phyloP scores from a whole-genome alignment of 495 filamentous ascomycete genomes.

The Rhypophila decipiens region DNA sequence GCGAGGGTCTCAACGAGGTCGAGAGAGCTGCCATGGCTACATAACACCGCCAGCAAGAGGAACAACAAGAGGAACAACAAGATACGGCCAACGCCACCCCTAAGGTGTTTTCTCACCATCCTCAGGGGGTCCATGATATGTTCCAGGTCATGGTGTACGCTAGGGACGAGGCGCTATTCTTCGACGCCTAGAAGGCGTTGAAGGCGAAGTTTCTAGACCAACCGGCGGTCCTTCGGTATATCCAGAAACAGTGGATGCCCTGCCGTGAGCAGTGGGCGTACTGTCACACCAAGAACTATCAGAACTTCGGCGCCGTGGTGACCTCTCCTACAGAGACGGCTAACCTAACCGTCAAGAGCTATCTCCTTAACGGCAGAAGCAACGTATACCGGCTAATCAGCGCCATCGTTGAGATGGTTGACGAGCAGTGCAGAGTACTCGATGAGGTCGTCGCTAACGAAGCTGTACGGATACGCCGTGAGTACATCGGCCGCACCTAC shows the following conservation, averaged over 20 bases:
- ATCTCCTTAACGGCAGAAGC: not conserved
- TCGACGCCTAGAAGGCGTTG: not conserved
- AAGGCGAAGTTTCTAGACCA: not conserved
- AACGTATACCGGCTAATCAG: not conserved
- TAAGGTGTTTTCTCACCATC: not conserved
- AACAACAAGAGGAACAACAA: too few relatives aligned
- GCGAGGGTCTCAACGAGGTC: too few relatives aligned
- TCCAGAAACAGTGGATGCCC: not conserved
- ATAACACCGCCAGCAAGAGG: not conserved
- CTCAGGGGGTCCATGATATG: not conserved
- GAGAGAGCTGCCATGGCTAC: too few relatives aligned
- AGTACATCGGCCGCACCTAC: not conserved
- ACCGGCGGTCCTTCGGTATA: not conserved
- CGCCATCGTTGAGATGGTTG: not conserved
- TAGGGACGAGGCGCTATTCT: not conserved
- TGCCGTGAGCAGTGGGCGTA: not conserved
- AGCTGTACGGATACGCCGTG: not conserved
- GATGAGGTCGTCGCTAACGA: not conserved
- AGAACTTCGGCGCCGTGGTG: not conserved
- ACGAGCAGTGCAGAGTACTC: not conserved
- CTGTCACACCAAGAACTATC: not conserved
- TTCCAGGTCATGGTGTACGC: not conserved
- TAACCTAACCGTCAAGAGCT: not conserved
- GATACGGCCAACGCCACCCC: too few relatives aligned
- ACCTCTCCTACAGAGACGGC: not conserved